These are phyloP conservation scores for Ceratocystis eucalypticola DNA, from an alignment of 2,329 filamentous ascomycete genomes.

Conservation along the genomic window DNA sequence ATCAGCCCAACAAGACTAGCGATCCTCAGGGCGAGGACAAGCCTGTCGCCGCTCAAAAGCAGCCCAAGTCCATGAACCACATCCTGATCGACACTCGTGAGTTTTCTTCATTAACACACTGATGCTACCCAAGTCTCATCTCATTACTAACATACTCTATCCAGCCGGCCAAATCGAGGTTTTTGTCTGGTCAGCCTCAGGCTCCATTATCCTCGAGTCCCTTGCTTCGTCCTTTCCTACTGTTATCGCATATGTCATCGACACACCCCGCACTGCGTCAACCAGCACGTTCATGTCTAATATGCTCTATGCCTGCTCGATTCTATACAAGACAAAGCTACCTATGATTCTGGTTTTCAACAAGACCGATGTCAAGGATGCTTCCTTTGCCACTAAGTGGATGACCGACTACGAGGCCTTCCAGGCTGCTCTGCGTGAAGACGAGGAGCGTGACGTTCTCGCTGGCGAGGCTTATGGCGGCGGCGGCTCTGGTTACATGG, in stretches of 20 bases:
- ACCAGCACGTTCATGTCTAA: constrained; percentile 99
- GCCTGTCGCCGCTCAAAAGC: constrained; percentile 46
- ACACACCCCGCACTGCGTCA: constrained; percentile 83
- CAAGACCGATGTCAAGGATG: constrained; percentile 92
- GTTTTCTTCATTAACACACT: constrained; percentile 15
- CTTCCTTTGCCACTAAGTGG: constrained; percentile 89
- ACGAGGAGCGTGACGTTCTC: constrained; percentile 66
- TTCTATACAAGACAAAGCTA: constrained; percentile 95
- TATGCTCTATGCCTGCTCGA: constrained; percentile 98
- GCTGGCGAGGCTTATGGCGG: constrained; percentile 57
- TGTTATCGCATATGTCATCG: constrained; percentile 92
- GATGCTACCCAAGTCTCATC: neutral
- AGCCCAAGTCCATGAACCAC: constrained; percentile 55
- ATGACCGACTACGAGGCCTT: constrained; percentile 99
- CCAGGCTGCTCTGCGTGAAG: constrained; percentile 66
- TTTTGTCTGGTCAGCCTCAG: constrained; percentile 95
- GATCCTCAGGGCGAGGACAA: constrained; percentile 78
- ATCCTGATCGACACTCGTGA: constrained; percentile 78
- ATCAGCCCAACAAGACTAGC: constrained; percentile 81
- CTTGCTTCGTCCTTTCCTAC: constrained; percentile 91
- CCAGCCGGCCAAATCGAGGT: constrained; percentile 85
- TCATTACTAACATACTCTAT: neutral
- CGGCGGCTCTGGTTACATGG: constrained; percentile 88
- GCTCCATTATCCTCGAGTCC: constrained; percentile 84
- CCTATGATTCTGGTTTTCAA: constrained; percentile 99